phyloP scores from a whole-genome alignment of 768 basidiomycete species.

The Suillus variegatus region DNA sequence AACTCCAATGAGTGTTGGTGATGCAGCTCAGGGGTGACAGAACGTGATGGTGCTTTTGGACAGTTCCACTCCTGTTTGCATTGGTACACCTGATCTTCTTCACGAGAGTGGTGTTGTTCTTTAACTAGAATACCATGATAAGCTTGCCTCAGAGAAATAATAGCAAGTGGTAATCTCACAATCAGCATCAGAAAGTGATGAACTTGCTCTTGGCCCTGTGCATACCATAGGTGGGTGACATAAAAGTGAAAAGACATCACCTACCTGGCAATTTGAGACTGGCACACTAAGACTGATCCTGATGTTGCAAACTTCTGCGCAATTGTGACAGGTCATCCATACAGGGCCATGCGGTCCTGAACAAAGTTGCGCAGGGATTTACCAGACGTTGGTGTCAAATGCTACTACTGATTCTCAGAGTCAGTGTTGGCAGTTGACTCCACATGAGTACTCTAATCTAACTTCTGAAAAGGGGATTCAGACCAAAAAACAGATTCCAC shows the following conservation, averaged over 20 bases:
- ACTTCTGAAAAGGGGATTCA: too few species aligned
- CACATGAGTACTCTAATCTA: too few species aligned
- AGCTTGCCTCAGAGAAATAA: constrained; percentile 3
- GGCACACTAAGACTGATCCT: constrained; percentile 12
- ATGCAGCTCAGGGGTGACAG: constrained; percentile 26
- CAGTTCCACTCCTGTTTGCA: constrained; percentile 53
- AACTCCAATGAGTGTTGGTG: constrained; percentile 31
- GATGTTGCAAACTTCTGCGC: constrained; percentile 3
- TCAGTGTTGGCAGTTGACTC: too few species aligned
- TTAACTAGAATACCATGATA: constrained; percentile 22
- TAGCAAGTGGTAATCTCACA: constrained; percentile 27
- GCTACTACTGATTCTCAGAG: too few species aligned
- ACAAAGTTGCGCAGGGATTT: too few species aligned
- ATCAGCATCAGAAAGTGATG: constrained; percentile 24
- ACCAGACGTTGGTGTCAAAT: too few species aligned
- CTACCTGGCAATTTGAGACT: constrained; percentile 20
- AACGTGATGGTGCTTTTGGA: constrained; percentile 26
- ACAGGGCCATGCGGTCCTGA: too few species aligned
- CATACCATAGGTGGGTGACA: constrained; percentile 8
- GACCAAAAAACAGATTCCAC: too few species aligned
- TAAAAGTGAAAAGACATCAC: constrained; percentile 3
- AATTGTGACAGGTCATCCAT: constrained; percentile 5
- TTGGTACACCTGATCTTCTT: constrained; percentile 36
- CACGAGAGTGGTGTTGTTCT: constrained; percentile 29
- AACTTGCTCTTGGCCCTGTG: constrained; percentile 31